Evolutionary conservation across 2,329 filamentous ascomycete species (phyloP), one percentile per base, ranked within the genome.

Genomic region (Alternaria sp.): DNA sequence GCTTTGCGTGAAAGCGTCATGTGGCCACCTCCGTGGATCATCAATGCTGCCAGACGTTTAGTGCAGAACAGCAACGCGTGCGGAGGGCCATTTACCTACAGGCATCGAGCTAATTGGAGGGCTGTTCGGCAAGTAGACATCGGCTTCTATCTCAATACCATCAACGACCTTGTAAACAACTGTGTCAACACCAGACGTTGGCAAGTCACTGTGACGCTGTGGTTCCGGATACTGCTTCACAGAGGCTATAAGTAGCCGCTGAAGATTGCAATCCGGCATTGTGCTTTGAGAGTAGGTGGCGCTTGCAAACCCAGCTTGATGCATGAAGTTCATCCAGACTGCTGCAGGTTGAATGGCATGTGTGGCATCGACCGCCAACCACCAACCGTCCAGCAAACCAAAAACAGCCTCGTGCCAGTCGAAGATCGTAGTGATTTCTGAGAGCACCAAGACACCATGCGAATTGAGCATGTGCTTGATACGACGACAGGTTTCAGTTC

Each of bases 1-100:
- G 78, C 80, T 45, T 78, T 77, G 8, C 81, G 74, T 0, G 78
- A 80, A 9, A 83, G 73, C 30, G 79, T 78, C 6, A 84, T 66
- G 60, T 83, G 77, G 7, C 82, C 78, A 17, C 82, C 83, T 4
- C 82, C 83, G 57, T 85, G 83, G 15, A 84, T 80, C 80, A 84
- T 82, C 1, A 84, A 63, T 13, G 80, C 81, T 81, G 58, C 3
- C 60, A 11, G 21, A 36, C 17, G 54, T 23, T 62, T 57, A 64
- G 52, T 61, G 64, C 28, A 52, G 55, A 23, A 56, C 63, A 52
- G 5, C 6, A 45, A 10, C 13, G 17, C 12, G 19, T 32, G 45
- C 25, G n/a, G 1, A 43, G 30, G 51, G 3, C 23, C 45, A 57
- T 57, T 58, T 56, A 68, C 64, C 64, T 30, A 62, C 62, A 54